These are phyloP conservation scores for Nemania serpens DNA, from an alignment of 2,329 filamentous ascomycete species.

Conservation along the genomic window DNA sequence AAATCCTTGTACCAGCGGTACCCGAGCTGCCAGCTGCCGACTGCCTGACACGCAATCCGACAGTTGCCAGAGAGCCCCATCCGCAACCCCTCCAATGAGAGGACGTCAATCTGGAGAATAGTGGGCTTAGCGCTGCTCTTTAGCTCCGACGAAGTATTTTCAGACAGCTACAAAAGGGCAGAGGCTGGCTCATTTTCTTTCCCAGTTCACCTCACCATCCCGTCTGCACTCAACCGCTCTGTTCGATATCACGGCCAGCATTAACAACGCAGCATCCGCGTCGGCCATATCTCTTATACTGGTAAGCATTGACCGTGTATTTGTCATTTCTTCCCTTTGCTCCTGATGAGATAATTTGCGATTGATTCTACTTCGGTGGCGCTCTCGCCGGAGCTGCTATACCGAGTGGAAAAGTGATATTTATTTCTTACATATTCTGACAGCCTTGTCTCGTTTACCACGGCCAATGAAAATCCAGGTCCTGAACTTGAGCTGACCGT, in stretches of 20 bases:
- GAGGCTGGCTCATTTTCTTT: not conserved
- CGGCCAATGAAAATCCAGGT: not conserved
- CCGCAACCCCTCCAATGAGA: conserved; percentile 11
- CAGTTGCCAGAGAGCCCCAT: conserved; percentile 1
- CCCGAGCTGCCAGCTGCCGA: conserved; percentile 23
- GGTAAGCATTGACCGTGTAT: conserved; percentile 10
- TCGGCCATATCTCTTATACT: not conserved
- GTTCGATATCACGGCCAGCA: not conserved
- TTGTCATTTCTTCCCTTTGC: conserved; percentile 23
- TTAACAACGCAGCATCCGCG: not conserved
- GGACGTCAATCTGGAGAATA: not conserved
- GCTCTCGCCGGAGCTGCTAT: conserved; percentile 89
- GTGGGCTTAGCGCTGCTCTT: not conserved
- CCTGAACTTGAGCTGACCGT: conserved; percentile 18
- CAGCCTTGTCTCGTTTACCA: conserved; percentile 32
- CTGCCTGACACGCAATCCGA: not conserved
- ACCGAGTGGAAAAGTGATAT: conserved; percentile 82
- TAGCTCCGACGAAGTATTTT: conserved; percentile 18
- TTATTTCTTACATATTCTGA: conserved; percentile 99
- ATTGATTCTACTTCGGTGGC: conserved; percentile 86
- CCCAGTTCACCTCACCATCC: not conserved
- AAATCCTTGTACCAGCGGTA: conserved; percentile 23
- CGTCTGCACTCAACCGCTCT: not conserved
- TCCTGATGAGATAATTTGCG: conserved; percentile 98
- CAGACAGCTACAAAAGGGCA: conserved; percentile 17